Conservation (phyloP, 495 filamentous ascomycete species). For the Talaromyces nanjingensis region DNA sequence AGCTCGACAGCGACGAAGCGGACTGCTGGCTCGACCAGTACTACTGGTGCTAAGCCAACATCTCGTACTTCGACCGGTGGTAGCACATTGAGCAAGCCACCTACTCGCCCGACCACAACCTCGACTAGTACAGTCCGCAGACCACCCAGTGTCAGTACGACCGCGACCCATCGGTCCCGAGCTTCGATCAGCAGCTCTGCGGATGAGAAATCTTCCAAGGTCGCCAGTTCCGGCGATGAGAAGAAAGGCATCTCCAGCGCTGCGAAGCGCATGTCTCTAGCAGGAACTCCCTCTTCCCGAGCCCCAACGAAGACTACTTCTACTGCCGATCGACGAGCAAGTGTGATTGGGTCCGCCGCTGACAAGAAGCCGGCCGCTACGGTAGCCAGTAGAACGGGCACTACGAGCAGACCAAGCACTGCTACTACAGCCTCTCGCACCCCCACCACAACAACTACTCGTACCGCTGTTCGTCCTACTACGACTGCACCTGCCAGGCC, state of each 20-base stretch:
- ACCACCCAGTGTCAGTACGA: constrained; percentile 32
- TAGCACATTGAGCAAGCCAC: constrained; percentile 37
- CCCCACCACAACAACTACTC: constrained; percentile 22
- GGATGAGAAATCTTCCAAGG: constrained; percentile 32
- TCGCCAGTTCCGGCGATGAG: constrained; percentile 38
- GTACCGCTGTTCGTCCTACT: constrained; percentile 18
- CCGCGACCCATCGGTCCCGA: constrained; percentile 36
- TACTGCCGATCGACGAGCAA: constrained; percentile 34
- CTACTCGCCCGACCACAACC: constrained; percentile 35
- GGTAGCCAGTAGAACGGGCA: constrained; percentile 24
- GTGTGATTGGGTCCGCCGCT: constrained; percentile 29
- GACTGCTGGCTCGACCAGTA: constrained; percentile 9
- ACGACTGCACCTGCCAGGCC: constrained; percentile 22
- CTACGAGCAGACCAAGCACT: constrained; percentile 20
- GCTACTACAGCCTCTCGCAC: constrained; percentile 22
- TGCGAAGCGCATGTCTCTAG: constrained; percentile 43
- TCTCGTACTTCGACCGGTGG: constrained; percentile 24
- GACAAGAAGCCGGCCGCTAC: constrained; percentile 26
- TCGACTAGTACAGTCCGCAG: constrained; percentile 30
- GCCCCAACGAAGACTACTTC: constrained; percentile 33
- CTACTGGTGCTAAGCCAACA: constrained; percentile 23
- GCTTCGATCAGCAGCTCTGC: constrained; percentile 42
- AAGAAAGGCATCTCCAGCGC: constrained; percentile 36
- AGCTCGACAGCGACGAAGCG: constrained; percentile 16
- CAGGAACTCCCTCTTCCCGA: constrained; percentile 23